Evolutionary conservation across 2,329 filamentous ascomycete genomes (phyloP), one percentile per base, ranked within the genome.

Genomic region (Magnaporthiopsis rhizophila): DNA sequence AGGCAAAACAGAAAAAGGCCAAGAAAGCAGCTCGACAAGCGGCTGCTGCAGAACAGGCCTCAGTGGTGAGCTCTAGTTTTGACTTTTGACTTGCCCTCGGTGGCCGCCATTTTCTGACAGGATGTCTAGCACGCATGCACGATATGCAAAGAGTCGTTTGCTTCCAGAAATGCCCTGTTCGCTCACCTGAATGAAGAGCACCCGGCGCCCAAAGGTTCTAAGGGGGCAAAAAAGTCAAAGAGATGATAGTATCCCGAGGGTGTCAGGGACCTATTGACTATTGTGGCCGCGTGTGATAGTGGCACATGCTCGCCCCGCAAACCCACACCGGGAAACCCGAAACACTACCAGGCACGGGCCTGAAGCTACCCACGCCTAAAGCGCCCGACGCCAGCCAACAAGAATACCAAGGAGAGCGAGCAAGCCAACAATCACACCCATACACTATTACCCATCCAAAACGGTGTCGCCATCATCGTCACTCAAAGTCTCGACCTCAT

Each of bases 401-500:
- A 62, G 21, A 38, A 56, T 28, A 32, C 61, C 45, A 62, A 36
- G 45, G 56, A 56, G 21, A 58, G 34, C 24, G 3, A 28, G 57
- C 18, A n/a, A 36, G 24, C 56, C 28, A 57, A 58, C n/a, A 26
- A 21, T 34, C 18, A 13, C 0, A 30, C 15, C 36, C 12, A n/a
- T n/a, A 21, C n/a, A 62, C 12, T 3, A 30, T 58, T 59, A 63
- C 13, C 53, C 62, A 63, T 69, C 70, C 65, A 76, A 69, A 58
- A 76, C 69, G 32, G 77, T 79, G 68, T 81, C 80, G 18, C 73
- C 74, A 62, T 81, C 78, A 60, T 87, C 86, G 70, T 95, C 91
- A 72, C 96, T 95, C 72, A 97, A 83, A 3, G 86, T 88, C 74
- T 97, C 91, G 3, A 99, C 94, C 71, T 97, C 92, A 68, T 97